A percentile compares a stretch with the other conserved stretches of the same genome.
Conservation (phyloP, 2,329 filamentous ascomycete species). For the Hymenoscyphus infarciens region DNA sequence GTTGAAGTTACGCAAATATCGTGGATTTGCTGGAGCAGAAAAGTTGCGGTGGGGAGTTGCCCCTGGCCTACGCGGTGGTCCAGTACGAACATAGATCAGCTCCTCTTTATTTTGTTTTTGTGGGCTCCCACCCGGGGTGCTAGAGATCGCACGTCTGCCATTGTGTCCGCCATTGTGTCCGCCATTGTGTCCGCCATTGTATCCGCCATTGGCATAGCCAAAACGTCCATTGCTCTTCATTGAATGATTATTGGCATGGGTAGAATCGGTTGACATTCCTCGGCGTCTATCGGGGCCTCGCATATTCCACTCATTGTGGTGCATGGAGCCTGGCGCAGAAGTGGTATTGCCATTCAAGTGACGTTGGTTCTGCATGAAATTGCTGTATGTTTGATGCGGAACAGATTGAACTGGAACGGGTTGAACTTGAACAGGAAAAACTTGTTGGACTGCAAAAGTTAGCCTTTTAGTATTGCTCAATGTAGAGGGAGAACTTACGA, state of each 20-base stretch:
- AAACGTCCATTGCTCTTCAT: not conserved
- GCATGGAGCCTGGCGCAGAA: not conserved
- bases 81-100: slow-evolving; percentile 14
- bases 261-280: slow-evolving; percentile 18
- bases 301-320: slow-evolving; percentile 4
- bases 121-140: slow-evolving; percentile 10
- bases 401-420: not conserved
- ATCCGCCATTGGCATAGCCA: not conserved
- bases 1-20: slow-evolving; percentile 1
- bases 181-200: not conserved
- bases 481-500: not conserved
- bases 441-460: not conserved
- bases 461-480: not conserved
- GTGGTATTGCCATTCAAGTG: not conserved
- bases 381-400: slow-evolving; percentile 6
- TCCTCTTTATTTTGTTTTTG: slow-evolving; percentile 8
- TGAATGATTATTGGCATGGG: not conserved
- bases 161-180: slow-evolving; percentile 1
- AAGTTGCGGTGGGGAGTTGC: not conserved
- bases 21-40: not conserved
- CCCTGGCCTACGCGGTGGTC: not conserved
- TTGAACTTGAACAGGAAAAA: not conserved
- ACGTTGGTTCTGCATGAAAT: slow-evolving; percentile 13
- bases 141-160: slow-evolving; percentile 11
- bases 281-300: slow-evolving; percentile 10